phyloP scores from a whole-genome alignment of 345 rosid genomes.

The Isatis tinctoria region DNA sequence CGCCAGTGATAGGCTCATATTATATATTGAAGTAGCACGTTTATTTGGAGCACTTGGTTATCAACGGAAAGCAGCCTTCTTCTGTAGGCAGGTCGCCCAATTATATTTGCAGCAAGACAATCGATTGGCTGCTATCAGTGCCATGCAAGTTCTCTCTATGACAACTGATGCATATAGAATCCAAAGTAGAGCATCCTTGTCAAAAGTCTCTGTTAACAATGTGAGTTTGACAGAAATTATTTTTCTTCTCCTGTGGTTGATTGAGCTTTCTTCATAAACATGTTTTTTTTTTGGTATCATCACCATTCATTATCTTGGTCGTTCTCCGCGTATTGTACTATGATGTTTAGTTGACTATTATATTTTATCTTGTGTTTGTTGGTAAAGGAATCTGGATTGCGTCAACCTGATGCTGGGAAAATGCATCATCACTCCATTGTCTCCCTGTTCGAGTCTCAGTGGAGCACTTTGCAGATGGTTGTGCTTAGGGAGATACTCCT shows the following conservation, averaged over 20 bases:
- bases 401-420: constrained; percentile 64
- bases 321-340: background rate
- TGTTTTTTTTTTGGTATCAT: background rate
- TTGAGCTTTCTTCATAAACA: constrained; percentile 12
- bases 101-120: constrained; percentile 92
- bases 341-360: background rate
- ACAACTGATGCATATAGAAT: constrained; percentile 90
- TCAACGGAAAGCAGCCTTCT: constrained; percentile 95
- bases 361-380: constrained; percentile 22
- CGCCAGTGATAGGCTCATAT: constrained; percentile 82
- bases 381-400: constrained; percentile 53
- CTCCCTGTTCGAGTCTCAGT: constrained; percentile 88
- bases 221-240: constrained; percentile 31
- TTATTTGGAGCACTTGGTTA: constrained; percentile 88
- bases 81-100: constrained; percentile 97
- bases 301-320: background rate
- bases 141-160: constrained; percentile 94
- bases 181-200: constrained; percentile 81
- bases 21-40: constrained; percentile 91
- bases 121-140: constrained; percentile 88
- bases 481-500: constrained; percentile 94
- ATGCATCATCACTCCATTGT: constrained; percentile 79
- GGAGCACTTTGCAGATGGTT: constrained; percentile 99
- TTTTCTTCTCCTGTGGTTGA: background rate
- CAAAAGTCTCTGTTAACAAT: constrained; percentile 41